Conservation (phyloP, 2,329 filamentous ascomycete genomes). For the Colletotrichum neosansevieriae region DNA sequence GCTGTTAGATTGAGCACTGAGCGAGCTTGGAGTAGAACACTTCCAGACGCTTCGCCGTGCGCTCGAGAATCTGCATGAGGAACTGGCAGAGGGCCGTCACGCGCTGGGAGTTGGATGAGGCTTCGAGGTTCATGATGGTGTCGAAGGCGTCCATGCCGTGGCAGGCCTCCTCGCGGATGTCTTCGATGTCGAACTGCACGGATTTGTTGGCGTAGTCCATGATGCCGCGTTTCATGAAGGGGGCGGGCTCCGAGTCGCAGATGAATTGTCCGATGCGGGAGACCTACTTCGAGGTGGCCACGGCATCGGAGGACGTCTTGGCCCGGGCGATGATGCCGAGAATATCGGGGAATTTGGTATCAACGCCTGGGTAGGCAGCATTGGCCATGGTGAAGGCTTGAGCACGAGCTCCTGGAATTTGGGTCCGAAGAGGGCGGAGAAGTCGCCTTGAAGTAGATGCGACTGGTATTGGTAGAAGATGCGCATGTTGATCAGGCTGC, state of each 20-base stretch:
- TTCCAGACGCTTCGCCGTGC: too few relatives aligned
- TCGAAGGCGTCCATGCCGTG: conserved; percentile 64
- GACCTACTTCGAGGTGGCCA: conserved; percentile 60
- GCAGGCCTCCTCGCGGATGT: conserved; percentile 64
- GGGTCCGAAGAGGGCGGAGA: too few relatives aligned
- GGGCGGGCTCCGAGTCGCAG: conserved; percentile 57
- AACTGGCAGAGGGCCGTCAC: too few relatives aligned
- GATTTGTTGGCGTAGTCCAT: conserved; percentile 60
- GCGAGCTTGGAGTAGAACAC: too few relatives aligned
- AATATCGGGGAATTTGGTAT: conserved; percentile 58
- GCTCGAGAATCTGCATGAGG: too few relatives aligned
- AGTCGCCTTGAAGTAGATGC: too few relatives aligned
- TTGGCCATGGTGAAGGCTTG: conserved; percentile 62
- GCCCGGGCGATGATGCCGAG: conserved; percentile 56
- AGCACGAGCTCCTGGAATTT: conserved; percentile 55
- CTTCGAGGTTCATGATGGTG: too few relatives aligned
- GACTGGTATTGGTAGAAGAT: too few relatives aligned
- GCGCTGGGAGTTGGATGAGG: too few relatives aligned
- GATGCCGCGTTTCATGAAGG: too few relatives aligned
- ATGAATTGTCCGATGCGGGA: conserved; percentile 63
- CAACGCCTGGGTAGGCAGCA: conserved; percentile 47
- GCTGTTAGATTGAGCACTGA: too few relatives aligned
- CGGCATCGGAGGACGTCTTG: conserved; percentile 60
- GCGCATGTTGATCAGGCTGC: too few relatives aligned
- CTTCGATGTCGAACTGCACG: conserved; percentile 63